Evolutionary conservation across 2,329 filamentous ascomycete species (phyloP), one percentile per base, ranked within the genome.

Genomic region (Colletotrichum simmondsii): DNA sequence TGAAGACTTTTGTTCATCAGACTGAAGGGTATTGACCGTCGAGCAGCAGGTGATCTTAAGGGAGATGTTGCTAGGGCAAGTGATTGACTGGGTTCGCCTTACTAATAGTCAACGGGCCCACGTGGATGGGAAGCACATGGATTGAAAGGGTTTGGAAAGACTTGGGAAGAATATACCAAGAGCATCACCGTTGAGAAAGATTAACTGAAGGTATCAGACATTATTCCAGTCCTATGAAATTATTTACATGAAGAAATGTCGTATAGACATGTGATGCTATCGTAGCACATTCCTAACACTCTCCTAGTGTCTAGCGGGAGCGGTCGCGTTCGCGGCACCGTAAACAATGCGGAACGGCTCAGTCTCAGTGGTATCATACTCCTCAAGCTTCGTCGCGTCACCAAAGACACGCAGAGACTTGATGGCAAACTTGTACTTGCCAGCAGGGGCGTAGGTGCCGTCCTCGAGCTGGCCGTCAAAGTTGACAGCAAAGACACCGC

Each of bases 381-480:
- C 86, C 4, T 78, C 79, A 2, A 80, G 72, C 68, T 85, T 81
- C 16, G 80, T 78, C 42, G 80, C 78, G 69, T 90, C 82, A 5
- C 88, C 88, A 76, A 87, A 88, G 71, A 90, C 84, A 71, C 83
- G 84, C 74, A 90, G 78, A 2, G 87, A 85, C 69, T 83, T 83
- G 35, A 89, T 80, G 1, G 81, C 81, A 62, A 90, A 80, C 78
- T 85, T 86, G 79, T 91, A 90, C 32, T 77, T 76, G 12, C 88
- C 89, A 0, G 83, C 80, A 0, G 87, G 84, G 2, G 83, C 88
- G 72, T 86, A 88, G 1, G 76, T 81, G 16, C 87, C 87, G 11
- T 86, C 83, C 0, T 81, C 80, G 5, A 90, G 79, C 65, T 80
- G 79, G 14, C 89, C 89, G 62, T 87, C 84, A 83, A 87, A 91